These are phyloP conservation scores for Melocanna baccifera DNA, from an alignment of 176 grass and related monocot genomes.

Conservation along the genomic window DNA sequence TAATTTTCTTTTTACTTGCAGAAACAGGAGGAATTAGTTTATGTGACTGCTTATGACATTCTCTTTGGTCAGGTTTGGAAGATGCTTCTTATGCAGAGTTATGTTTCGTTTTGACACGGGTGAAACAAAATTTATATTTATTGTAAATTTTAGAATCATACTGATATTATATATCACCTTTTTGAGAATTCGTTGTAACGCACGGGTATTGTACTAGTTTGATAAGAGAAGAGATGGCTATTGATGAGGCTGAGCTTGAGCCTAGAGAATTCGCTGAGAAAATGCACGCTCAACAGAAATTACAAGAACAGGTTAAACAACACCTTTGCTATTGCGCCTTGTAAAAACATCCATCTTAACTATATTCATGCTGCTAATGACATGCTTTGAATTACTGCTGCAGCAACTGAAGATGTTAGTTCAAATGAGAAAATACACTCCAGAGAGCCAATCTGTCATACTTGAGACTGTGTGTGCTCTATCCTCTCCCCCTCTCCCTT, in stretches of 20 bases:
- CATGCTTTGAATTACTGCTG: neutral
- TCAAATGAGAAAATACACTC: constrained; percentile 53
- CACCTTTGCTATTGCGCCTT: neutral
- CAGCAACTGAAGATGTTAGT: constrained; percentile 80
- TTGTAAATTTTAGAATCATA: no score
- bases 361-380: neutral
- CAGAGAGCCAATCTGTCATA: constrained; percentile 56
- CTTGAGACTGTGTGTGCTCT: constrained; percentile 44
- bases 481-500: neutral
- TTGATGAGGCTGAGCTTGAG: no score
- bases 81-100: no score
- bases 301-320: constrained; percentile 58
- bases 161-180: no score
- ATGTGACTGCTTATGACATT: no score
- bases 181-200: no score
- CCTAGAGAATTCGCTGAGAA: constrained; percentile 62
- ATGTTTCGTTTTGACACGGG: no score
- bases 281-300: constrained; percentile 43
- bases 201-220: no score
- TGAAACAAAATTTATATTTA: no score
- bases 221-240: constrained; percentile 79
- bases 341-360: neutral
- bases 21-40: no score
- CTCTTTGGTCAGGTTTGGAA: no score
- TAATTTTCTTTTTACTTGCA: no score